phyloP scores from a whole-genome alignment of 2,329 filamentous ascomycete genomes.

The Pseudogymnoascus sp. region DNA sequence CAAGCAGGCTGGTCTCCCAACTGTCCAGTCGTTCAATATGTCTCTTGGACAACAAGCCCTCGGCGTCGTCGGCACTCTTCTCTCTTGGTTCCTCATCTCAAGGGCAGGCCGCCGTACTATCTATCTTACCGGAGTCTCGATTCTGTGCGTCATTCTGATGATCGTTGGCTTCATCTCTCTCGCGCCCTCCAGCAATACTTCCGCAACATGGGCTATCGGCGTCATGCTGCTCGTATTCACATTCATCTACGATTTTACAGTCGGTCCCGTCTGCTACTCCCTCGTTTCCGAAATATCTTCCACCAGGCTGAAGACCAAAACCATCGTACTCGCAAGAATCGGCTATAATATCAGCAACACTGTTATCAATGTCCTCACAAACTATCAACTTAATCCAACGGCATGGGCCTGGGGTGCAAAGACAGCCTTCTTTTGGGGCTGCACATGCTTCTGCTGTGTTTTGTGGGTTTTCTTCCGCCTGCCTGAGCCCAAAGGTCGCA shows the following conservation, averaged over 20 bases:
- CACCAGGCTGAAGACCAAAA: conserved; percentile 32
- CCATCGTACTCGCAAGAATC: conserved; percentile 32
- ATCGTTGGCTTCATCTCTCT: conserved; percentile 37
- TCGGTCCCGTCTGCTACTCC: conserved; percentile 32
- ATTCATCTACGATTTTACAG: conserved; percentile 32
- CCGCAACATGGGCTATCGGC: conserved; percentile 34
- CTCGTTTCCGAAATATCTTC: conserved; percentile 36
- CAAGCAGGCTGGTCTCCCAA: conserved; percentile 41
- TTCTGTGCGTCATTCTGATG: conserved; percentile 30
- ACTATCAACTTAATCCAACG: conserved; percentile 31
- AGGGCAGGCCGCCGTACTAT: neutral
- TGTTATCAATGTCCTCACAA: conserved; percentile 25
- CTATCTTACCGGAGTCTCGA: neutral
- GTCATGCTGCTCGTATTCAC: conserved; percentile 31
- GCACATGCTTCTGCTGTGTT: conserved; percentile 30
- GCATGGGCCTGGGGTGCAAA: conserved; percentile 32
- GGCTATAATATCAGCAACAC: conserved; percentile 31
- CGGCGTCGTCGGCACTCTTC: conserved; percentile 34
- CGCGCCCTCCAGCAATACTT: conserved; percentile 26
- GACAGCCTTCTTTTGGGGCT: conserved; percentile 35
- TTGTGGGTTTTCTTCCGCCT: conserved; percentile 32
- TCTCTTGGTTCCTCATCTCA: conserved; percentile 27
- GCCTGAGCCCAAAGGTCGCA: conserved; percentile 36
- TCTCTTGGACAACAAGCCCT: conserved; percentile 39
- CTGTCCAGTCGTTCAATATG: conserved; percentile 41